These are phyloP conservation scores for Stropharia rugosoannulata DNA, from an alignment of 768 basidiomycete species.

Conservation along the genomic window DNA sequence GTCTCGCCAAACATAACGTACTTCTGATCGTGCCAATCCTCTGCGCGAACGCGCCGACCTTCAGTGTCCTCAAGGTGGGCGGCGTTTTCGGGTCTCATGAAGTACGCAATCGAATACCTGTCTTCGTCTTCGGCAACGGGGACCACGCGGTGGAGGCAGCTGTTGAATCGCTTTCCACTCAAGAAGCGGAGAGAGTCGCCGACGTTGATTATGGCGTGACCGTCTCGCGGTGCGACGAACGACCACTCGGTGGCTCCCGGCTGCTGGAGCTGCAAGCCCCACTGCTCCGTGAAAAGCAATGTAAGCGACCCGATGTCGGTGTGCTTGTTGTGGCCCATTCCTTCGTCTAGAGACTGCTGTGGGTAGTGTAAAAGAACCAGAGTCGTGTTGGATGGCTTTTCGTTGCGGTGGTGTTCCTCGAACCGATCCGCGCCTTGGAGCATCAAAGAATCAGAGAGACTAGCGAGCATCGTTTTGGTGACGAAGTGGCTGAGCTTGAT, in stretches of 20 bases:
- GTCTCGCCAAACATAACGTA: slow-evolving; percentile 11
- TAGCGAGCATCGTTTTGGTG: slow-evolving; percentile 5
- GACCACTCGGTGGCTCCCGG: not conserved
- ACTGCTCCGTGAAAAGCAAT: slow-evolving; percentile 9
- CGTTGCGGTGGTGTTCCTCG: slow-evolving; percentile 7
- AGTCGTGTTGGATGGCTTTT: slow-evolving; percentile 7
- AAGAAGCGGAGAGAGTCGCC: slow-evolving; percentile 10
- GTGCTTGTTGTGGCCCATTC: slow-evolving; percentile 11
- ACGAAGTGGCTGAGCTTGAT: slow-evolving; percentile 8
- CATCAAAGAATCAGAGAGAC: slow-evolving; percentile 2
- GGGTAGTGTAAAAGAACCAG: slow-evolving; percentile 10
- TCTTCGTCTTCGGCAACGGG: slow-evolving; percentile 7
- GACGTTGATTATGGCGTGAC: slow-evolving; percentile 8
- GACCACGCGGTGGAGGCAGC: slow-evolving; percentile 9
- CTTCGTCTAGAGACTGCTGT: slow-evolving; percentile 3
- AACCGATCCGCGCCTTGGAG: not conserved
- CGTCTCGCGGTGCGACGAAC: slow-evolving; percentile 8
- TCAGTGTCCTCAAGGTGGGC: slow-evolving; percentile 5
- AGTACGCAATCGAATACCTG: slow-evolving; percentile 11
- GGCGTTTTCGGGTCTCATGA: slow-evolving; percentile 10
- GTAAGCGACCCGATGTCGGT: slow-evolving; percentile 9
- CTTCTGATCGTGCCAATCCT: slow-evolving; percentile 9
- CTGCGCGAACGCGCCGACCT: slow-evolving; percentile 6
- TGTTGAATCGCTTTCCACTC: slow-evolving; percentile 9
- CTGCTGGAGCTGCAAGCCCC: slow-evolving; percentile 10